Evolutionary conservation across 2,329 filamentous ascomycete genomes (phyloP).

Genomic region (Amylocarpus encephaloides): DNA sequence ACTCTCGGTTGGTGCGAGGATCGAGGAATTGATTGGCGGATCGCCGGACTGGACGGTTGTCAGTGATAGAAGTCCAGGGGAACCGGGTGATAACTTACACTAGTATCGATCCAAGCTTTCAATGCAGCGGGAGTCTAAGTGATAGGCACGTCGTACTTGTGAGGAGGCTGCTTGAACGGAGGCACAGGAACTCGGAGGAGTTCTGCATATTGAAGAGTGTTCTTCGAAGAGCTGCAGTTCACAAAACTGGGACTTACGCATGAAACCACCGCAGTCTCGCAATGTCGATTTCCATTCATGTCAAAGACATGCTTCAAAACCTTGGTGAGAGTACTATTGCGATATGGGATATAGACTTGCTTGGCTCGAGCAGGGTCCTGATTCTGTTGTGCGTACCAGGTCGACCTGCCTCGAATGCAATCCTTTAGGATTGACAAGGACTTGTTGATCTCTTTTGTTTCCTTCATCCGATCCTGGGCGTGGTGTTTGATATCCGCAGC

Average conservation of each 20-base stretch:
- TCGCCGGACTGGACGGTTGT: slow-evolving; percentile 33
- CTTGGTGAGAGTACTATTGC: slow-evolving; percentile 74
- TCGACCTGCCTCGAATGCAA: slow-evolving; percentile 48
- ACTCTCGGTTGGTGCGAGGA: slow-evolving; percentile 37
- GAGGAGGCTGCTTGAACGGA: slow-evolving; percentile 18
- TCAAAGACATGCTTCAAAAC: slow-evolving; percentile 89
- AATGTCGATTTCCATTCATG: slow-evolving; percentile 58
- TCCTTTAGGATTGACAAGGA: slow-evolving; percentile 69
- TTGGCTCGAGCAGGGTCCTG: slow-evolving; percentile 42
- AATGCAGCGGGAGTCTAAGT: slow-evolving; percentile 38
- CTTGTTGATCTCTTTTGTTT: slow-evolving; percentile 97
- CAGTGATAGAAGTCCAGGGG: not conserved
- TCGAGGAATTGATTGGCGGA: slow-evolving; percentile 30
- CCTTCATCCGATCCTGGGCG: slow-evolving; percentile 76
- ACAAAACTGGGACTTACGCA: slow-evolving; percentile 91
- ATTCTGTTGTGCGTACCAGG: slow-evolving; percentile 51
- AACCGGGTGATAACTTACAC: slow-evolving; percentile 30
- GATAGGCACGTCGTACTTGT: slow-evolving; percentile 29
- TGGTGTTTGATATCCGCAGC: slow-evolving; percentile 83
- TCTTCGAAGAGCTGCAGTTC: slow-evolving; percentile 78
- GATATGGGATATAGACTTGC: slow-evolving; percentile 74
- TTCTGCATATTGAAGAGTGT: slow-evolving; percentile 87
- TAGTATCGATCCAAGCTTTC: slow-evolving; percentile 36
- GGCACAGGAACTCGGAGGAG: slow-evolving; percentile 38
- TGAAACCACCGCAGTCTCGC: slow-evolving; percentile 96